Percentiles rank a stretch among this genome's conserved stretches.
Evolutionary conservation across 2,329 filamentous ascomycete species (phyloP).

Genomic region (Monosporascus sp.): DNA sequence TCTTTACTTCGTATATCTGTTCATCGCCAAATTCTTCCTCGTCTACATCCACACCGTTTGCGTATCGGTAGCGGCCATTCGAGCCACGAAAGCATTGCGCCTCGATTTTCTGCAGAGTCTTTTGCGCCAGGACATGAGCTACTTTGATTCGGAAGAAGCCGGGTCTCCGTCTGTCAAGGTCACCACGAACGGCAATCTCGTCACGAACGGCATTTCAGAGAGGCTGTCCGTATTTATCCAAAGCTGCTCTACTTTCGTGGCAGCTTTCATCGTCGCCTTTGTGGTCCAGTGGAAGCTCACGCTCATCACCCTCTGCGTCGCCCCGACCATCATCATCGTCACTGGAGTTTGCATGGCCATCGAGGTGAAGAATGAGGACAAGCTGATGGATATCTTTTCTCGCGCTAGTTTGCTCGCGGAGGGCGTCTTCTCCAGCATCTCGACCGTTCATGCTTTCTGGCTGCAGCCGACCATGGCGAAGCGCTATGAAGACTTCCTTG

Average conservation of each 20-base stretch:
- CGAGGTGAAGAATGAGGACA: conserved; percentile 7
- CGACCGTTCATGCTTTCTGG: conserved; percentile 38
- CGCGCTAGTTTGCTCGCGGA: conserved; percentile 31
- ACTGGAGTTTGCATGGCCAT: conserved; percentile 32
- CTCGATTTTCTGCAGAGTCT: conserved; percentile 32
- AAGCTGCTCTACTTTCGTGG: conserved; percentile 31
- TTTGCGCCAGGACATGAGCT: conserved; percentile 34
- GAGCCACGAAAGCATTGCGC: conserved; percentile 29
- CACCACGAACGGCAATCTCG: conserved; percentile 36
- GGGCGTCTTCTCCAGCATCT: conserved; percentile 30
- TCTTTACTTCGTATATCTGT: too few species aligned
- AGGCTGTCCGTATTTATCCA: conserved; percentile 35
- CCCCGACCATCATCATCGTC: conserved; percentile 24
- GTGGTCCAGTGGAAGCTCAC: conserved; percentile 38
- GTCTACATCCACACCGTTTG: conserved; percentile 19
- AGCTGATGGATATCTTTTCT: conserved; percentile 20
- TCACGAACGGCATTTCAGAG: conserved; percentile 34
- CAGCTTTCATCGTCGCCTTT: conserved; percentile 34
- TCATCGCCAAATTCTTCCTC: neutral
- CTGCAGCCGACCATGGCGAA: conserved; percentile 31
- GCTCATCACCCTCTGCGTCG: conserved; percentile 24
- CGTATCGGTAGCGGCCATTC: conserved; percentile 35
- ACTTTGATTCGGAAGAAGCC: conserved; percentile 28
- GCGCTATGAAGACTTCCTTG: conserved; percentile 33
- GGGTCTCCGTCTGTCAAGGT: conserved; percentile 29